phyloP scores from a whole-genome alignment of 495 filamentous ascomycete genomes.

The Aspergillus baeticus region DNA sequence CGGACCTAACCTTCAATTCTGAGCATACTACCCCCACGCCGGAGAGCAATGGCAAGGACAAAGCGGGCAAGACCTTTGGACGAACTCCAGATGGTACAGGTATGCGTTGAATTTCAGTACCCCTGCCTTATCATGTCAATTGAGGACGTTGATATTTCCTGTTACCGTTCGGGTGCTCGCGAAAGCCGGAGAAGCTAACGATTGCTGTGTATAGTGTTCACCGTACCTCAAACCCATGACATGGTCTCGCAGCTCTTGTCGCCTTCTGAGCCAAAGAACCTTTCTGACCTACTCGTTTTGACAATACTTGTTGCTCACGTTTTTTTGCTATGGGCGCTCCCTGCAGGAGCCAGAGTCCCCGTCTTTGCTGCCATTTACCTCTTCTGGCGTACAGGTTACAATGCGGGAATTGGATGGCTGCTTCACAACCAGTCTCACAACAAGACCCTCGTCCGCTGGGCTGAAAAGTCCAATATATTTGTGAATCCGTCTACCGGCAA shows the following conservation, averaged over 20 bases:
- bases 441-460: slow-evolving; percentile 82
- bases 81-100: slow-evolving; percentile 87
- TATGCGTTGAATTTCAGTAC: slow-evolving; percentile 44
- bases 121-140: background rate
- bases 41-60: slow-evolving; percentile 38
- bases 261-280: slow-evolving; percentile 91
- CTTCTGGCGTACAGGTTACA: slow-evolving; percentile 92
- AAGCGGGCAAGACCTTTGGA: slow-evolving; percentile 72
- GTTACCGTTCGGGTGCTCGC: background rate
- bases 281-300: slow-evolving; percentile 82
- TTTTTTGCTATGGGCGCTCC: slow-evolving; percentile 67
- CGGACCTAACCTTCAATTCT: slow-evolving; percentile 34
- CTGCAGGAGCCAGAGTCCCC: slow-evolving; percentile 62
- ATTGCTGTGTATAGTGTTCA: slow-evolving; percentile 68
- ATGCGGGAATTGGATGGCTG: slow-evolving; percentile 88
- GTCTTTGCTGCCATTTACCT: slow-evolving; percentile 79
- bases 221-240: slow-evolving; percentile 94
- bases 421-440: slow-evolving; percentile 88
- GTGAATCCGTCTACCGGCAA: slow-evolving; percentile 76
- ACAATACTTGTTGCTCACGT: slow-evolving; percentile 75
- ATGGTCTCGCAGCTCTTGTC: slow-evolving; percentile 98
- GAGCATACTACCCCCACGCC: slow-evolving; percentile 37
- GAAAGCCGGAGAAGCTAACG: background rate
- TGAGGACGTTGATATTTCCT: background rate
- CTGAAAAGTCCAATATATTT: slow-evolving; percentile 79